Evolutionary conservation across 176 grass and related monocot species (phyloP), one percentile per base, ranked within the genome.

Genomic region (Oryza glaberrima): DNA sequence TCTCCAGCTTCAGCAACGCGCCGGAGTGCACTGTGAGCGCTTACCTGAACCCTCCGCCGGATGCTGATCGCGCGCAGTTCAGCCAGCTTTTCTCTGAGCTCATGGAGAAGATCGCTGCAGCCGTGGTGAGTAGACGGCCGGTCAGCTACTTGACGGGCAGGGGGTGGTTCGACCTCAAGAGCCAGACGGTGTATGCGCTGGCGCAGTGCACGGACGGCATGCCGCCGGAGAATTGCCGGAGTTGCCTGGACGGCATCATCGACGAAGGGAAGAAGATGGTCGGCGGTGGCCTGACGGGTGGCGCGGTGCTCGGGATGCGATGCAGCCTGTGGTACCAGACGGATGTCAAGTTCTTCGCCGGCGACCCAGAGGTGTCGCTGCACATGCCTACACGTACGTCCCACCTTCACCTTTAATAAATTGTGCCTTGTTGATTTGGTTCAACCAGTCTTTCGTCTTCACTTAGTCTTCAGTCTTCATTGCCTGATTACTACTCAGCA

Each of bases 241-340:
- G 11, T 8, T 91, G 85, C 35, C 34, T 88, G 40, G 11, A 5
- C 0, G 23, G 3, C 15, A 38, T 68, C 13, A 77, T 61, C 54
- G 7, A 11, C 0, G 14, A 11, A 46, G 23, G 69, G 12, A 35
- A 22, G 9, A 1, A 48, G 16, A 72, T 11, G 44, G 3, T 46
- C n/a, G 7, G 2, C 2, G 25, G 15, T 26, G 84, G 85, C 13
- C 82, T 60, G 66, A 41, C 48, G 6, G 90, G 90, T 0, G 90
- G 72, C 8, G 78, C 78, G 13, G 46, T 85, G 3, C 23, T 91
- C 6, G 56, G 81, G 6, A 16, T 43, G 40, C 23, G 17, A 11
- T 91, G 90, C 82, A 85, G 12, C n/a, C 9, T 88, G 73, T 85
- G 85, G 86, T 88, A 74, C 73, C 73, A 91, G 35, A 48, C 68